Conservation (phyloP, 2,329 filamentous ascomycete species). For the Thermoascus crustaceus region DNA sequence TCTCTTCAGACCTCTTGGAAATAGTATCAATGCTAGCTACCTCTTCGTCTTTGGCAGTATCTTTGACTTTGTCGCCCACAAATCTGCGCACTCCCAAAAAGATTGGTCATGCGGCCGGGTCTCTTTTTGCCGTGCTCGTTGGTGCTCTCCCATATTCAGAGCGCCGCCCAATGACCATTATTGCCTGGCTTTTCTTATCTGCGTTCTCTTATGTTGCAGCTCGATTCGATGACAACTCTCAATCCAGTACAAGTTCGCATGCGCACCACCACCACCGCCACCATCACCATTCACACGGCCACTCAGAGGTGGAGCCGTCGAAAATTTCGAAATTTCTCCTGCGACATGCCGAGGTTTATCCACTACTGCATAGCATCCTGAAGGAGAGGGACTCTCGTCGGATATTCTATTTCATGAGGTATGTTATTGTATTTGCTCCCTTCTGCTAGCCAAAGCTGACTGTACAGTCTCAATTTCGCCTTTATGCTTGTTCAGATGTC, state of each 20-base stretch:
- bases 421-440: constrained; percentile 25
- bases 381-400: constrained; percentile 85
- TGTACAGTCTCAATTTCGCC: constrained; percentile 69
- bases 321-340: constrained; percentile 65
- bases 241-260: constrained; percentile 24
- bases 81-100: constrained; percentile 24
- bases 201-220: constrained; percentile 24
- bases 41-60: constrained; percentile 18
- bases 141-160: constrained; percentile 22
- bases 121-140: constrained; percentile 20
- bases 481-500: constrained; percentile 95
- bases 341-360: constrained; percentile 60
- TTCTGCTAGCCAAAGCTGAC: constrained; percentile 12
- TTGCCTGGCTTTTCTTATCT: constrained; percentile 19
- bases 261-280: constrained; percentile 24
- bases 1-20: constrained; percentile 16
- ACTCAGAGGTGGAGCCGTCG: constrained; percentile 47
- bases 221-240: constrained; percentile 25
- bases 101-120: constrained; percentile 21
- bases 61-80: constrained; percentile 17
- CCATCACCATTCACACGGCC: too few relatives aligned
- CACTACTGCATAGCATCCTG: constrained; percentile 76
- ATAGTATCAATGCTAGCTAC: constrained; percentile 16
- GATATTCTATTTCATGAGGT: constrained; percentile 97
- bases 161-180: constrained; percentile 19